A percentile compares a stretch with the other conserved stretches of the same genome.
These are phyloP conservation scores for Nothophytophthora sp. DNA, from an alignment of 352 stramenopile genomes.

Conservation along the genomic window DNA sequence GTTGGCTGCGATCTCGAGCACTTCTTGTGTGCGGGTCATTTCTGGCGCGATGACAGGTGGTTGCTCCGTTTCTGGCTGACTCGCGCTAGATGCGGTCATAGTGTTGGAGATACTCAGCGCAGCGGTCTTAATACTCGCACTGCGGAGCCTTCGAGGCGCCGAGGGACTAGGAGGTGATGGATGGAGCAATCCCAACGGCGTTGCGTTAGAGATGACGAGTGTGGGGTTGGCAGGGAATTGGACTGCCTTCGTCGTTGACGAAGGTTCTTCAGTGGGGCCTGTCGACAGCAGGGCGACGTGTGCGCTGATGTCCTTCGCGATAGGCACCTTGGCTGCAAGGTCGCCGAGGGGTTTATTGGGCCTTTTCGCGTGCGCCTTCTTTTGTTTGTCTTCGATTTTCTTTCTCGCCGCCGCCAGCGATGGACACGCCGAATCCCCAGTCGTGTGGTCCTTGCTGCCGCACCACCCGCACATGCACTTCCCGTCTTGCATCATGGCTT, in stretches of 20 bases:
- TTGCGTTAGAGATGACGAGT: background rate
- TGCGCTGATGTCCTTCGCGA: constrained; percentile 33
- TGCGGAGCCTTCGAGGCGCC: constrained; percentile 19
- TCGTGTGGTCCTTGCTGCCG: constrained; percentile 71
- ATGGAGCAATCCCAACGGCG: background rate
- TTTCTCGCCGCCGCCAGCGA: constrained; percentile 53
- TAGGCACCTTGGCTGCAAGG: constrained; percentile 38
- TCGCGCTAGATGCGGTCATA: constrained; percentile 2
- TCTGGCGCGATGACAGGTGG: background rate
- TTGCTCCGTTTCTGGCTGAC: constrained; percentile 15
- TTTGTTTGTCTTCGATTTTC: constrained; percentile 36
- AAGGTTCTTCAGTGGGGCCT: background rate
- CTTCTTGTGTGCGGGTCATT: background rate
- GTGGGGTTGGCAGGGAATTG: background rate
- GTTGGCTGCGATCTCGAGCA: background rate
- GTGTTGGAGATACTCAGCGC: constrained; percentile 31
- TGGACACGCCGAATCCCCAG: constrained; percentile 48
- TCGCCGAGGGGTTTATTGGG: constrained; percentile 23
- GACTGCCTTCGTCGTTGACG: constrained; percentile 4
- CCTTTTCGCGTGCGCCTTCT: constrained; percentile 58
- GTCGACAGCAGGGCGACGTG: background rate
- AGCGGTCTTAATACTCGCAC: constrained; percentile 34
- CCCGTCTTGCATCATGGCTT: constrained; percentile 85
- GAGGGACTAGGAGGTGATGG: constrained; percentile 7
- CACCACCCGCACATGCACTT: constrained; percentile 84